Base-by-base conservation (phyloP, 768 basidiomycete species). In the Leccinum subgranulosum region DNA sequence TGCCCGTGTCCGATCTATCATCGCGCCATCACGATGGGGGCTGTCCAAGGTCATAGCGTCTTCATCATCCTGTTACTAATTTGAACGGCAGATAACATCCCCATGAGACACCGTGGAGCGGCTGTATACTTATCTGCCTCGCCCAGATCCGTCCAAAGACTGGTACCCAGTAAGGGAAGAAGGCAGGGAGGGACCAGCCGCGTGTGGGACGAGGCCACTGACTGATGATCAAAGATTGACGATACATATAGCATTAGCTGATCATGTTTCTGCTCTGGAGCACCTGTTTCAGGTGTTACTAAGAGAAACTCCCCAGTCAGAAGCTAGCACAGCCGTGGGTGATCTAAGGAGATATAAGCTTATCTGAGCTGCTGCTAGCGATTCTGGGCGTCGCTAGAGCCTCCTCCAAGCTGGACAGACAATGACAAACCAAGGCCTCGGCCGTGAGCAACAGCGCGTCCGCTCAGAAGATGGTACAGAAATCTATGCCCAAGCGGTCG, bases 401-500 rank as follows among this genome's bases (percentile, higher is more conserved):
- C 19, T 11, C 19, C 41, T 19, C 19, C 41, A 19, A 43, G 10
- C 41, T 6, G 19, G 19, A 43, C 19, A 43, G 19, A 43, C 41
- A 10, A 43, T 43, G 41, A 43, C 41, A 19, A 43, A 43, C 41
- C 41, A 43, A 43, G 3, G 11, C 41, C 19, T 12, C 41, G 41
- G 5, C 41, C 41, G 19, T 43, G 41, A 43, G 41, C 41, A 43
- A 11, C 29, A 33, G 47, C 47, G 47, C 17, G 47, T 48, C 14
- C 47, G 47, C 47, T 48, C 47, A 48, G 47, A 48, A 17, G 57
- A 58, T n/a, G 57, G 57, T 3, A 58, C 57, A 5, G 53, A 45
- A 23, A 58, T 58, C 15, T 58, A 50, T 15, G 57, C 57, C 6
- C 53, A 58, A n/a, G 53, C 57, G 3, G 19, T 55, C 29, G 53